These are phyloP conservation scores for Oryza brachyantha DNA, from an alignment of 176 grass and related monocot species.

Conservation along the genomic window DNA sequence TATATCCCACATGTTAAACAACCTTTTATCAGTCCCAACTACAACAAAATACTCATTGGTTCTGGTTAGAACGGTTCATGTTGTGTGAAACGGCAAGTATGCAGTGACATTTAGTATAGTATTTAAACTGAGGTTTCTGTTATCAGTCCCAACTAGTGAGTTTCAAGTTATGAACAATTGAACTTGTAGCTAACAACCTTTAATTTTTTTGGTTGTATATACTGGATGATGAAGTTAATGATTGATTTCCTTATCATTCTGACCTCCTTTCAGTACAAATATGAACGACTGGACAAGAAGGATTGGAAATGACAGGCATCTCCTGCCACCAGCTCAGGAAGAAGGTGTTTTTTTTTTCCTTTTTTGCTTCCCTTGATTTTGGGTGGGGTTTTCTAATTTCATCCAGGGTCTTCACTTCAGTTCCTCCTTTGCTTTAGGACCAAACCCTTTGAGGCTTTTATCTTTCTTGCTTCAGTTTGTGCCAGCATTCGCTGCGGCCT, in stretches of 20 bases:
- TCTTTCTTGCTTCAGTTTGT: too few species aligned
- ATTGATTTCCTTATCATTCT: conserved; percentile 19
- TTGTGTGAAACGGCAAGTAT: background rate
- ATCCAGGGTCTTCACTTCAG: background rate
- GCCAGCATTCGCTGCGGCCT: background rate
- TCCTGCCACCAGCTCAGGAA: conserved; percentile 50
- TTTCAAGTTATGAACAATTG: conserved; percentile 7
- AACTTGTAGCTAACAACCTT: conserved; percentile 11
- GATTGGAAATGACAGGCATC: conserved; percentile 79
- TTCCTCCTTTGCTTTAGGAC: background rate
- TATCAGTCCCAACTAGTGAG: conserved; percentile 4
- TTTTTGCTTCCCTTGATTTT: background rate
- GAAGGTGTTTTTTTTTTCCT: conserved; percentile 24
- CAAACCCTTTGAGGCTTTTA: background rate
- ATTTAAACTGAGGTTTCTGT: background rate
- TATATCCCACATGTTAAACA: conserved; percentile 7
- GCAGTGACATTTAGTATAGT: background rate
- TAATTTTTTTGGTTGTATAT: background rate
- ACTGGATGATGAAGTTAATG: conserved; percentile 9
- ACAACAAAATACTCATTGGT: background rate
- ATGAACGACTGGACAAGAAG: conserved; percentile 89
- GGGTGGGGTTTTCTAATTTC: background rate
- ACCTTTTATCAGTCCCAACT: background rate
- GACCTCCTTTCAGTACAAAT: conserved; percentile 60
- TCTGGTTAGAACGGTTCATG: background rate